These are phyloP conservation scores for Salix udensis DNA, from an alignment of 345 rosid species.

Conservation along the genomic window DNA sequence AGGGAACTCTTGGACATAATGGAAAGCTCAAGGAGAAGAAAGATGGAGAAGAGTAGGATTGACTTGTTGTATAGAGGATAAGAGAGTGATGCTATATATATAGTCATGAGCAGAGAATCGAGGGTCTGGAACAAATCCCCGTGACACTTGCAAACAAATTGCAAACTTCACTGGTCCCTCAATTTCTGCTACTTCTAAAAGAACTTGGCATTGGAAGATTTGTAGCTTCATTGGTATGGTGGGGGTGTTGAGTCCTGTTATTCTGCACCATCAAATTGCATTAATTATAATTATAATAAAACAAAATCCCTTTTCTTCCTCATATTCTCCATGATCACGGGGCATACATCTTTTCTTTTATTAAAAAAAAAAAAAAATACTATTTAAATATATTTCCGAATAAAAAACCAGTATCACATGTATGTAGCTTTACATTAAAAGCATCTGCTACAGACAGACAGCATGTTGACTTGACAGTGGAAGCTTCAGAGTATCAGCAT, in stretches of 20 bases:
- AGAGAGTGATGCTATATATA: constrained; percentile 18
- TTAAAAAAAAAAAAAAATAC: no score
- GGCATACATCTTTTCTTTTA: no score
- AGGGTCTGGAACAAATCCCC: constrained; percentile 25
- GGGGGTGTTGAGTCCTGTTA: no score
- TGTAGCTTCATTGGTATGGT: no score
- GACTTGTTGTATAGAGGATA: constrained; percentile 14
- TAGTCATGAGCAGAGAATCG: not conserved
- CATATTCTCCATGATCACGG: no score
- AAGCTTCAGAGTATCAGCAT: not conserved
- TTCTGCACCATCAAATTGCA: no score
- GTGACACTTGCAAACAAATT: constrained; percentile 41
- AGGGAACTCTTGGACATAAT: constrained; percentile 7
- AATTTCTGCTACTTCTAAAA: not conserved
- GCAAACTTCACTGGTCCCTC: constrained; percentile 30
- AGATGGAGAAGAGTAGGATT: not conserved
- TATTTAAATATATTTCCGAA: no score
- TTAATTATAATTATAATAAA: no score
- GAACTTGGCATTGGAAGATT: no score
- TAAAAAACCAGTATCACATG: not conserved
- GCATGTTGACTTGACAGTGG: constrained; percentile 23
- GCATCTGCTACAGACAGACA: not conserved
- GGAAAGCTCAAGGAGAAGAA: constrained; percentile 1
- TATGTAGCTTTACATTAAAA: not conserved
- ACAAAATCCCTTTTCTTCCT: no score